Base-by-base conservation (phyloP, 305 asterid genomes). In the Solanum hybrid region DNA sequence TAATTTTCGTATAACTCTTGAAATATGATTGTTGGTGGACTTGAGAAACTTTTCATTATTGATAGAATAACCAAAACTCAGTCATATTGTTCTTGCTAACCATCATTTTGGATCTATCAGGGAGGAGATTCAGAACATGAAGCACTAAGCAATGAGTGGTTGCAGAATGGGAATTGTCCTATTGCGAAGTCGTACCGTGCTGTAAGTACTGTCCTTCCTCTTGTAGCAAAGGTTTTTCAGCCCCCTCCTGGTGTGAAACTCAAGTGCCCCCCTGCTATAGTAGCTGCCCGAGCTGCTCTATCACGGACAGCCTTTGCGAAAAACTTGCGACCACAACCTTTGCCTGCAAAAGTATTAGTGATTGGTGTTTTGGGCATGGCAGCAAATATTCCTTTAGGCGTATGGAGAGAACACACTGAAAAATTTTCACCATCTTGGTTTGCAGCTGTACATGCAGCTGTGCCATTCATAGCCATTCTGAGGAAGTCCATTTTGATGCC, bases 151-250 rank as follows among this genome's bases (percentile, higher is more conserved):
- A 89, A 95, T 10, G 98, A 97, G 90, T 97, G 99, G 99, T 88
- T 97, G 86, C 94, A 94, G 90, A 94, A 79, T 8, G 99, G 99
- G 56, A 94, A 94, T 78, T 97, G 99, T 92, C 99, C 99, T 11
- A 95, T 97, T 56, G 99, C 98, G 3, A 97, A 95, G 94, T 97
- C 99, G 7, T 97, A 93, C 88, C 93, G 98, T 34, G 98, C 99
- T 29, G 95, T 96, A 72, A 91, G 97, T 66, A 90, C 90, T 7
- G 97, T 96, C 88, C 93, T 97, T 31, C 99, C 99, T 89, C 96
- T 97, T 6, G 98, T 96, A 78, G 99, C 99, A 14, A 95, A 94
- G 90, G 95, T 90, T 88, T 90, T 97, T 89, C 95, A 91, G 93
- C 98, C 95, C 31, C 99, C 98, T 37, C 90, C 98, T 1, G 99